Percentiles rank a stretch among this genome's conserved stretches.
phyloP scores from a whole-genome alignment of 371 early-diverging fungal genomes.

The Mortierella sp. region DNA sequence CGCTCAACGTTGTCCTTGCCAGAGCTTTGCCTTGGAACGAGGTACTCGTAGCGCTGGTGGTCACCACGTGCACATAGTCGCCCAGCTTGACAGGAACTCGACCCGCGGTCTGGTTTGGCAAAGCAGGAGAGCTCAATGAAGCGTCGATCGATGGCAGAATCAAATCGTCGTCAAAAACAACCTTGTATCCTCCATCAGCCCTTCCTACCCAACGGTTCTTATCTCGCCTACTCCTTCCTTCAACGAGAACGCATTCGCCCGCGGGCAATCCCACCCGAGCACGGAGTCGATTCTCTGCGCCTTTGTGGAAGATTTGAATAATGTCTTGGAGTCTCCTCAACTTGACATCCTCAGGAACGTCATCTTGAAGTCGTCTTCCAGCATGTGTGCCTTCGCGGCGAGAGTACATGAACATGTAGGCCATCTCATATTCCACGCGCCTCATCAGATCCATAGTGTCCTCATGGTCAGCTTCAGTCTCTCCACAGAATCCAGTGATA shows the following conservation, averaged over 20 bases:
- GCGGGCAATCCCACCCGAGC: constrained; percentile 61
- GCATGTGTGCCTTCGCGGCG: constrained; percentile 83
- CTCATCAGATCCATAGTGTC: constrained; percentile 79
- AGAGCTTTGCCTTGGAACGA: constrained; percentile 52
- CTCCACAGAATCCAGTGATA: constrained; percentile 86
- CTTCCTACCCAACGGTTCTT: constrained; percentile 61
- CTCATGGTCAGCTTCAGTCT: constrained; percentile 78
- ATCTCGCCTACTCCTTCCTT: constrained; percentile 62
- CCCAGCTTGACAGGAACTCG: constrained; percentile 44
- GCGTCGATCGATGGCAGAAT: constrained; percentile 35
- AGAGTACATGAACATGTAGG: constrained; percentile 85
- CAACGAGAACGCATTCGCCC: constrained; percentile 71
- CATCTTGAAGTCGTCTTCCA: constrained; percentile 73
- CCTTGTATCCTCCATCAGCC: constrained; percentile 70
- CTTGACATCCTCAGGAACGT: constrained; percentile 74
- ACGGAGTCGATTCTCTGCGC: constrained; percentile 66
- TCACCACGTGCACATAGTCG: constrained; percentile 55
- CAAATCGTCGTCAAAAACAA: constrained; percentile 57
- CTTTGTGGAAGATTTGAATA: constrained; percentile 70
- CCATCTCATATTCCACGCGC: constrained; percentile 76
- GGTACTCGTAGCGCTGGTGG: constrained; percentile 45
- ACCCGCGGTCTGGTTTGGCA: constrained; percentile 5
- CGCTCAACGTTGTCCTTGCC: constrained; percentile 36
- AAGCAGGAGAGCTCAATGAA: constrained; percentile 11
- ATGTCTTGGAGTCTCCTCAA: constrained; percentile 71